phyloP scores from a whole-genome alignment of 352 stramenopile genomes.

The Globisporangium spiculum region DNA sequence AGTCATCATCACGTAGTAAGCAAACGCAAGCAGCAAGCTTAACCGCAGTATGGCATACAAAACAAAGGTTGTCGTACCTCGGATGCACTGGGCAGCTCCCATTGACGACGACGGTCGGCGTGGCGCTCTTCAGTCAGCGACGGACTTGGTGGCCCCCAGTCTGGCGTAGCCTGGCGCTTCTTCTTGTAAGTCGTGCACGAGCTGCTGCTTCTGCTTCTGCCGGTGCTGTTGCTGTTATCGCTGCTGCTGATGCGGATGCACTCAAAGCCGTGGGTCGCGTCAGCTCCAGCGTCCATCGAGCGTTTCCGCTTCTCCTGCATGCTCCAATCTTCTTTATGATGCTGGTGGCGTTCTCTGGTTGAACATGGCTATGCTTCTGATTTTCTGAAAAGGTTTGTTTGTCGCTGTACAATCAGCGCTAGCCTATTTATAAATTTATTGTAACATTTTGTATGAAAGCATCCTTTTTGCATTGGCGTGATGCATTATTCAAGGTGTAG shows the following conservation, averaged over 20 bases:
- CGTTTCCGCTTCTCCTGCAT: conserved; percentile 7
- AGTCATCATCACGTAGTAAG: neutral
- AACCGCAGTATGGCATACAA: too few relatives aligned
- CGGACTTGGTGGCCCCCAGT: neutral
- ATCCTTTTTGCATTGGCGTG: too few relatives aligned
- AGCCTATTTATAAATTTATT: too few relatives aligned
- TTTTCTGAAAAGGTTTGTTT: neutral
- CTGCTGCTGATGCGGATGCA: neutral
- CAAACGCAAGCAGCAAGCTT: neutral
- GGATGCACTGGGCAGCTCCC: neutral
- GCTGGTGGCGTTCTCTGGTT: neutral
- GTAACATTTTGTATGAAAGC: too few relatives aligned
- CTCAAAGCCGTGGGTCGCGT: neutral
- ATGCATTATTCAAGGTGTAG: too few relatives aligned
- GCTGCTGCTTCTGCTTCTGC: too few relatives aligned
- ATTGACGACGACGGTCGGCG: neutral
- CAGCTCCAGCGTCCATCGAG: neutral
- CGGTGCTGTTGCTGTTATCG: too few relatives aligned
- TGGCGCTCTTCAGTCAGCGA: neutral
- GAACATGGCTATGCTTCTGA: conserved; percentile 4
- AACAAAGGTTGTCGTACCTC: neutral
- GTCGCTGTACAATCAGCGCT: neutral
- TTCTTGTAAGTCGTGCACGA: neutral
- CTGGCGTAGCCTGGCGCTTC: neutral
- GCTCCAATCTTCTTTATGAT: neutral